Evolutionary conservation across 176 grass and related monocot species (phyloP).

Genomic region (Dendrocalamus sinicus): DNA sequence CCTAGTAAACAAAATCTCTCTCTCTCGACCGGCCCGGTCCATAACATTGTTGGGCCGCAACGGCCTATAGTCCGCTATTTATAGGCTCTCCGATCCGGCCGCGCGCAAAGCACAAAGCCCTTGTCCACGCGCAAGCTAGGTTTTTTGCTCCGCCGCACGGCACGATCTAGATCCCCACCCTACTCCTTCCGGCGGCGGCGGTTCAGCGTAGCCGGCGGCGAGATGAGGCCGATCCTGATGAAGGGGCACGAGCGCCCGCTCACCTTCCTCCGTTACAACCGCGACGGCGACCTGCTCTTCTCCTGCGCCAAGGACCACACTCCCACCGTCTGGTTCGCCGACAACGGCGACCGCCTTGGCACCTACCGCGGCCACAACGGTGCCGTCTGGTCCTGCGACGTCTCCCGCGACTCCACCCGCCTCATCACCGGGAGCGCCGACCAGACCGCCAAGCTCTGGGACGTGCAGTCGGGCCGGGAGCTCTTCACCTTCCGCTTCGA

Average conservation of each 20-base stretch:
- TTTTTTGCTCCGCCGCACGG: conserved; percentile 15
- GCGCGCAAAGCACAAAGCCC: background rate
- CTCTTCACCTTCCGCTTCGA: conserved; percentile 81
- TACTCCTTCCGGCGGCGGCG: background rate
- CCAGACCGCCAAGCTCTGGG: conserved; percentile 87
- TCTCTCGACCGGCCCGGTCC: background rate
- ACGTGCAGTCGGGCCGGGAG: conserved; percentile 69
- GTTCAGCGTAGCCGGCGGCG: background rate
- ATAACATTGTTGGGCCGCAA: background rate
- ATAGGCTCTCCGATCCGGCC: background rate
- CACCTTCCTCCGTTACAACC: conserved; percentile 93
- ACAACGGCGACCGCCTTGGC: conserved; percentile 79
- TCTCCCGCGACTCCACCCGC: conserved; percentile 78
- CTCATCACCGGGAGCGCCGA: conserved; percentile 82
- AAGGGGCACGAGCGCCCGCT: conserved; percentile 93
- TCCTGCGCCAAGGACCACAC: conserved; percentile 96
- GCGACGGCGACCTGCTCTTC: conserved; percentile 91
- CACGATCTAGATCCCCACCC: conserved; percentile 9
- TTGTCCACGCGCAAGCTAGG: conserved; percentile 28
- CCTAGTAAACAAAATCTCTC: background rate
- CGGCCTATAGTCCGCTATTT: background rate
- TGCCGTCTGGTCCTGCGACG: conserved; percentile 89
- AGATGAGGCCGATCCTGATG: conserved; percentile 94
- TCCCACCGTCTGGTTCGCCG: conserved; percentile 85
- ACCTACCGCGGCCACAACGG: conserved; percentile 98